A percentile compares a stretch with the other conserved stretches of the same genome.
phyloP scores from a whole-genome alignment of 345 rosid genomes.

The Melastoma malabathricum region DNA sequence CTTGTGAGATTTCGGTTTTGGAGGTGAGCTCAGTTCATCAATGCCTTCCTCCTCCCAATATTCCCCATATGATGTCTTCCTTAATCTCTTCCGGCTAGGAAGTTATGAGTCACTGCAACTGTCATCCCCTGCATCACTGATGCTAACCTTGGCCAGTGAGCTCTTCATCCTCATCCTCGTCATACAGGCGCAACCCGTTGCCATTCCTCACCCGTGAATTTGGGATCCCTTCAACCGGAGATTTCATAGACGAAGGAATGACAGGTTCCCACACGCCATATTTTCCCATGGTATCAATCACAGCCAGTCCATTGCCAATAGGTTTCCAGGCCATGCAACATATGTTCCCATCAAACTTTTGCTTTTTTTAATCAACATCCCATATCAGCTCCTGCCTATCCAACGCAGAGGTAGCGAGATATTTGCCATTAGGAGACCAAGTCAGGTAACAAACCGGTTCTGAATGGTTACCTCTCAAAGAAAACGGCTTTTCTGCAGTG shows the following conservation, averaged over 20 bases:
- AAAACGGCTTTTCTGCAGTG: slow-evolving; percentile 75
- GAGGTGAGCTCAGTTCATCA: slow-evolving; percentile 29
- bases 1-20: slow-evolving; percentile 26
- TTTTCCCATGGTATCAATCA: slow-evolving; percentile 65
- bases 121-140: slow-evolving; percentile 53
- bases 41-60: slow-evolving; percentile 31
- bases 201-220: slow-evolving; percentile 39
- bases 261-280: slow-evolving; percentile 87
- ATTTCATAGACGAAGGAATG: slow-evolving; percentile 82
- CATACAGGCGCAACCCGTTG: slow-evolving; percentile 59
- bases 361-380: slow-evolving; percentile 77
- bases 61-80: slow-evolving; percentile 38
- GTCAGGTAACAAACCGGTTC: slow-evolving; percentile 56
- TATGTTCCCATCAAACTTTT: slow-evolving; percentile 61
- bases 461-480: slow-evolving; percentile 71
- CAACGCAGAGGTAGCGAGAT: slow-evolving; percentile 77
- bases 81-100: slow-evolving; percentile 48
- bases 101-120: slow-evolving; percentile 49
- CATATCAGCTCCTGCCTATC: slow-evolving; percentile 82
- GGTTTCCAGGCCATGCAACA: slow-evolving; percentile 93
- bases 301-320: slow-evolving; percentile 67
- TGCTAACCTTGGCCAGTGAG: slow-evolving; percentile 41
- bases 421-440: slow-evolving; percentile 95
- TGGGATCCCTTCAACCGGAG: slow-evolving; percentile 72
- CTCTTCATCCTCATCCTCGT: slow-evolving; percentile 51